Evolutionary conservation across 495 filamentous ascomycete species (phyloP), one percentile per base, ranked within the genome.

Genomic region (Aspergillus baeticus): DNA sequence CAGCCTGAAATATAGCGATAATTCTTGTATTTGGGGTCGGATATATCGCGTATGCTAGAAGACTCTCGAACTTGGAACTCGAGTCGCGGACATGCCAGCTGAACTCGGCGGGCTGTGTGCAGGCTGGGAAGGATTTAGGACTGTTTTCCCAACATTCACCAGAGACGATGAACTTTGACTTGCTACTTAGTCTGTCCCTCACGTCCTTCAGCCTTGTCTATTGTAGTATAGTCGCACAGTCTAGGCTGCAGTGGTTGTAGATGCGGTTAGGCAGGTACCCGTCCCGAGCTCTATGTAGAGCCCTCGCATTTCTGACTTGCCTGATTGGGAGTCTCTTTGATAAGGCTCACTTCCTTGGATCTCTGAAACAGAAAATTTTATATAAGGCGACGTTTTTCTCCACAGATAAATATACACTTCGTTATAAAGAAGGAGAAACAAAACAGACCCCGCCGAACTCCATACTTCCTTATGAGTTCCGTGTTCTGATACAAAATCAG

Each of bases 401-500:
- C 48, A 26, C n/a, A 26, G 21, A 21, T 52, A n/a, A 20, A 29
- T 51, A 33, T 23, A 15, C 8, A 39, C 22, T 39, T n/a, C 33
- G 41, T 10, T 41, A 26, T 11, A 47, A 56, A 48, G 45, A 34
- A 17, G 11, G 15, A 37, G 37, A 29, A 36, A 44, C 34, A 49
- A 31, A 48, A 14, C 21, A 14, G 20, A 11, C n/a, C 33, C 18
- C 26, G 3, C 8, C 26, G 26, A 29, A 29, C 26, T 29, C 26
- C 26, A 29, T 29, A 54, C 26, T 13, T 5, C n/a, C 33, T 43
- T 42, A 34, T 39, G 33, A 20, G 15, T 20, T 14, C 13, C 51
- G n/a, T 48, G 47, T 55, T 41, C 26, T 43, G 38, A 39, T 54
- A 22, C 42, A 53, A 52, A 48, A 65, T 62, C 63, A 65, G 59